phyloP scores from a whole-genome alignment of 495 filamentous ascomycete species.

The Pseudoneurospora amorphoporcata region DNA sequence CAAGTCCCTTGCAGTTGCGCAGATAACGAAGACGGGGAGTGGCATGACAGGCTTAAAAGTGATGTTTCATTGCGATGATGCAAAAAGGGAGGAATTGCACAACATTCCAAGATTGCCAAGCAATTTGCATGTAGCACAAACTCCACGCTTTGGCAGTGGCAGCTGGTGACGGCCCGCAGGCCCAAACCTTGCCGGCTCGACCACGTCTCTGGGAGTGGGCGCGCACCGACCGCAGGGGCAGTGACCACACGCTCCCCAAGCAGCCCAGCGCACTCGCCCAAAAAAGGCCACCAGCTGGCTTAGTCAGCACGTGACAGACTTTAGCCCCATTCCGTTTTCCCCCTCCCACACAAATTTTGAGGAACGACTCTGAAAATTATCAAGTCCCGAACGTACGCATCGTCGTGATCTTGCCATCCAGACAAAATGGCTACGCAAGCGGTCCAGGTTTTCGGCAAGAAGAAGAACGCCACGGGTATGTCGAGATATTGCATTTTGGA shows the following conservation, averaged over 20 bases:
- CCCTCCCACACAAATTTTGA: slow-evolving; percentile 30
- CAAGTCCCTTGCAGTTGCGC: not conserved
- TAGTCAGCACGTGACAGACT: slow-evolving; percentile 18
- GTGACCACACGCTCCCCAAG: not conserved
- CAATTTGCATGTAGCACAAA: not conserved
- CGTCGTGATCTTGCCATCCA: slow-evolving; percentile 24
- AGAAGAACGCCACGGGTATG: slow-evolving; percentile 33
- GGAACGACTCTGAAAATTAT: slow-evolving; percentile 1
- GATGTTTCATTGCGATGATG: not conserved
- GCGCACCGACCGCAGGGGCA: not conserved
- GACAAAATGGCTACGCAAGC: slow-evolving; percentile 28
- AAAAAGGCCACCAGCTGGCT: not conserved
- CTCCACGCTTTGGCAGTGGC: not conserved
- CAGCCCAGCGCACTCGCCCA: not conserved
- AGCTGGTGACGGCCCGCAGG: not conserved
- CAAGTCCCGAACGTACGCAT: slow-evolving; percentile 17
- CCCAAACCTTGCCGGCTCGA: not conserved
- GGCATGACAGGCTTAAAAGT: not conserved
- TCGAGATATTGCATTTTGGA: slow-evolving; percentile 4
- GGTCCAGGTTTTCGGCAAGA: slow-evolving; percentile 32
- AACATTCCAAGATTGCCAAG: not conserved
- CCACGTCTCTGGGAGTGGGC: not conserved
- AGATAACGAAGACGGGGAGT: not conserved
- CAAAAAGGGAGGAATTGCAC: not conserved
- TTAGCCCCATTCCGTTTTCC: slow-evolving; percentile 27